phyloP scores from a whole-genome alignment of 495 filamentous ascomycete genomes.

The Bathelium albidoporum region DNA sequence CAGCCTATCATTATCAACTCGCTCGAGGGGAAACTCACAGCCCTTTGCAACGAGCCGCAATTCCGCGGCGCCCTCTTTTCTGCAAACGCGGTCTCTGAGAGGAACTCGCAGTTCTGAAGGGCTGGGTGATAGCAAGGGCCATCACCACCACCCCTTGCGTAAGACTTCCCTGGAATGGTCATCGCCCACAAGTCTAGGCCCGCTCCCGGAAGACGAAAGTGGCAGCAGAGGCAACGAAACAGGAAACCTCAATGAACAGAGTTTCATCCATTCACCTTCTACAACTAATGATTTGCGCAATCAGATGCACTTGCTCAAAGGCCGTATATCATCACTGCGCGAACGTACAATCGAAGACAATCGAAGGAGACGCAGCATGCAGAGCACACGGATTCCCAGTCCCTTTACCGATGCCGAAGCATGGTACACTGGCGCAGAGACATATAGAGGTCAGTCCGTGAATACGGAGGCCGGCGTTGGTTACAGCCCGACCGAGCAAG shows the following conservation, averaged over 20 bases:
- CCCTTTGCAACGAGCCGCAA: neutral
- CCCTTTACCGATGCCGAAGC: constrained; percentile 72
- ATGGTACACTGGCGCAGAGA: constrained; percentile 44
- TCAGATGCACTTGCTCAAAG: constrained; percentile 89
- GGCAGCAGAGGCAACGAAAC: neutral
- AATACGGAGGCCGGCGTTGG: constrained; percentile 32
- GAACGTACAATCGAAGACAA: constrained; percentile 75
- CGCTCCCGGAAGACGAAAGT: constrained; percentile 26
- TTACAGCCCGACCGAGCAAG: neutral
- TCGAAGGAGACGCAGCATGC: constrained; percentile 70
- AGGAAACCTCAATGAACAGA: neutral
- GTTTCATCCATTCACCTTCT: constrained; percentile 36
- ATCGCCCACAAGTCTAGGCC: constrained; percentile 18
- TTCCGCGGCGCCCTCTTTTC: neutral
- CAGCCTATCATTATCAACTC: neutral
- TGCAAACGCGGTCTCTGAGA: constrained; percentile 2
- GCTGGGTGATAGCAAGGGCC: constrained; percentile 2
- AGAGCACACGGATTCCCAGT: constrained; percentile 73
- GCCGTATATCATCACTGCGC: constrained; percentile 76
- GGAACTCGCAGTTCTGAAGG: constrained; percentile 9
- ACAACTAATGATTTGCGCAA: constrained; percentile 58
- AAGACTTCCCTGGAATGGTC: constrained; percentile 2
- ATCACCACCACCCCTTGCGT: constrained; percentile 3
- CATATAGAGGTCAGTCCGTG: constrained; percentile 12
- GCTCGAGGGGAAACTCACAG: neutral